Evolutionary conservation across 306 rosid species (phyloP).

Genomic region (Urtica urens): DNA sequence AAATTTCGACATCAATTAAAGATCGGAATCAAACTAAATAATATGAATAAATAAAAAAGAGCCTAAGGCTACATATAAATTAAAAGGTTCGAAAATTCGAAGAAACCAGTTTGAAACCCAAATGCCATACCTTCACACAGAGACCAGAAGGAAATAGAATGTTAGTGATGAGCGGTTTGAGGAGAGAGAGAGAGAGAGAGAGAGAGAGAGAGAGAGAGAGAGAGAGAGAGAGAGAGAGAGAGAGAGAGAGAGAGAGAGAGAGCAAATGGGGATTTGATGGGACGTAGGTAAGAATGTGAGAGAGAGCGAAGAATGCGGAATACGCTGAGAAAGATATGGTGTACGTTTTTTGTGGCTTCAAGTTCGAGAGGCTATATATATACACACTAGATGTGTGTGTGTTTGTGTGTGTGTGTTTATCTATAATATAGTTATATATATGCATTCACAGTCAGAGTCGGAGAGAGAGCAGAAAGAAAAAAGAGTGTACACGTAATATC

Average conservation of each 20-base stretch:
- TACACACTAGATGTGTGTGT: not conserved
- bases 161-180: conserved; percentile 10
- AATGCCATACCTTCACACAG: conserved; percentile 28
- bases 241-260: conserved; percentile 6
- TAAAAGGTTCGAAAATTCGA: not conserved
- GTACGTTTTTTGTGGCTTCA: not conserved
- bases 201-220: conserved; percentile 17
- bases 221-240: not conserved
- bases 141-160: conserved; percentile 15
- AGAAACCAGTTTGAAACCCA: not conserved
- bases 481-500: no score
- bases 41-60: not conserved
- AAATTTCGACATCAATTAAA: no score
- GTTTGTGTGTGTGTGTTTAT: not conserved
- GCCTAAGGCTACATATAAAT: not conserved
- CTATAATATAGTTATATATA: no score
- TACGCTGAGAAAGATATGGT: conserved; percentile 11
- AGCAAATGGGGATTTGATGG: conserved; percentile 15
- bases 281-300: conserved; percentile 24
- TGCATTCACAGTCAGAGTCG: no score
- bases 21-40: no score
- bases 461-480: no score
- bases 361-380: conserved; percentile 4
- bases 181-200: conserved; percentile 14
- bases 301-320: conserved; percentile 35